Evolutionary conservation across 257 asterid genomes (phyloP).

Genomic region (Ilex aquifolium): DNA sequence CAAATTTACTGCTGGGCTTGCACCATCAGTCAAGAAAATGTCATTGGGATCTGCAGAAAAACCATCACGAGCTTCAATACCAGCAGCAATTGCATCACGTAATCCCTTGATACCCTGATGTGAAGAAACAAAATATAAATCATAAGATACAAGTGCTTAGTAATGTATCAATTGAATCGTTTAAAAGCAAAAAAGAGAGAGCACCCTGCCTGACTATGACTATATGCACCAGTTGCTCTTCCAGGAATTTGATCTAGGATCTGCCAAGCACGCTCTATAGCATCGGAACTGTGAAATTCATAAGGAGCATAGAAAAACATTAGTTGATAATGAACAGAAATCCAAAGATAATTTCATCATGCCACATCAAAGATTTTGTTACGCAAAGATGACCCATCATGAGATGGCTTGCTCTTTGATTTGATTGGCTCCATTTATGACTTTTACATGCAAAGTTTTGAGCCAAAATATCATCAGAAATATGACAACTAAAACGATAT

Average conservation of each 20-base stretch:
- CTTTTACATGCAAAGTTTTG: no score
- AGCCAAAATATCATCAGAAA: no score
- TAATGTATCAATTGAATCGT: no score
- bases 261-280: not conserved
- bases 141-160: not conserved
- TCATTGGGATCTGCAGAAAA: conserved; percentile 88
- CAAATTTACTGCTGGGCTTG: conserved; percentile 86
- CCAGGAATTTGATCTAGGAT: not conserved
- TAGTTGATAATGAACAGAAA: no score
- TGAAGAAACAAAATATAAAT: not conserved
- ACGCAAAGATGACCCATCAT: no score
- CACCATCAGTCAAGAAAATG: conserved; percentile 97
- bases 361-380: no score
- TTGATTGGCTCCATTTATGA: no score
- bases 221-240: not conserved
- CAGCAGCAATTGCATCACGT: conserved; percentile 93
- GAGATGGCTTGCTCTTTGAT: no score
- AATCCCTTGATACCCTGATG: conserved; percentile 89
- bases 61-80: conserved; percentile 97
- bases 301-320: no score
- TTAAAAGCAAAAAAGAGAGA: not conserved
- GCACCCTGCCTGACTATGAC: not conserved
- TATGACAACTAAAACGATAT: no score
- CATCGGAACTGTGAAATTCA: not conserved
- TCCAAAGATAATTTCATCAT: no score